A percentile compares a stretch with the other conserved stretches of the same genome.
phyloP scores from a whole-genome alignment of 495 filamentous ascomycete species.

The Niebla homalea region DNA sequence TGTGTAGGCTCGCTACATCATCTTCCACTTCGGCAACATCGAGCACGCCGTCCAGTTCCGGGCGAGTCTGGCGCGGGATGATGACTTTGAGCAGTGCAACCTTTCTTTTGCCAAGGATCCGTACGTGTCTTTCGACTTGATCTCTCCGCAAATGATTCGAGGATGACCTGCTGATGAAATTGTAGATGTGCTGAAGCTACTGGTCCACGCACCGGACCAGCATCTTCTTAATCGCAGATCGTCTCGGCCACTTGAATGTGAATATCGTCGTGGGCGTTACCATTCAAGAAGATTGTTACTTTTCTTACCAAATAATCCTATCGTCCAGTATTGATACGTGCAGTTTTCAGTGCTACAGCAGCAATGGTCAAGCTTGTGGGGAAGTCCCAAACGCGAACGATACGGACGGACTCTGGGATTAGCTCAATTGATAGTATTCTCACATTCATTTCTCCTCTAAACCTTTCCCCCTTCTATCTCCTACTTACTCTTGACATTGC shows the following conservation, averaged over 20 bases:
- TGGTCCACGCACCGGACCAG: constrained; percentile 17
- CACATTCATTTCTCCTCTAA: too few species aligned
- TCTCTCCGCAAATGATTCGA: not conserved
- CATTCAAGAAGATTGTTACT: not conserved
- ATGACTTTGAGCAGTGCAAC: constrained; percentile 32
- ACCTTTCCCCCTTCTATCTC: too few species aligned
- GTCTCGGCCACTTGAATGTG: not conserved
- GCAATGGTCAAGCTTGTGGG: too few species aligned
- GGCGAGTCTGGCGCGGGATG: constrained; percentile 20
- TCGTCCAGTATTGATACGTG: too few species aligned
- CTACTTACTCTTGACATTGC: too few species aligned
- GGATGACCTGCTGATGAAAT: not conserved
- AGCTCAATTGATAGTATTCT: too few species aligned
- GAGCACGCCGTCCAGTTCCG: constrained; percentile 30
- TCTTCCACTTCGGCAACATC: constrained; percentile 31
- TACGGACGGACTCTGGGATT: too few species aligned
- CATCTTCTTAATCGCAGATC: not conserved
- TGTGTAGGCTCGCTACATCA: constrained; percentile 22
- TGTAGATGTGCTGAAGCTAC: constrained; percentile 25
- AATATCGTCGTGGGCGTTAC: too few species aligned
- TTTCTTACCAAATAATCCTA: too few species aligned
- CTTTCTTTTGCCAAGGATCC: constrained; percentile 31
- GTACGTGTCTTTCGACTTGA: constrained; percentile 18
- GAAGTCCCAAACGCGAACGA: too few species aligned
- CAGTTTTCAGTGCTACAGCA: too few species aligned